Base-by-base conservation (phyloP, 140 eudicot genomes). In the Eryngium alpinum region DNA sequence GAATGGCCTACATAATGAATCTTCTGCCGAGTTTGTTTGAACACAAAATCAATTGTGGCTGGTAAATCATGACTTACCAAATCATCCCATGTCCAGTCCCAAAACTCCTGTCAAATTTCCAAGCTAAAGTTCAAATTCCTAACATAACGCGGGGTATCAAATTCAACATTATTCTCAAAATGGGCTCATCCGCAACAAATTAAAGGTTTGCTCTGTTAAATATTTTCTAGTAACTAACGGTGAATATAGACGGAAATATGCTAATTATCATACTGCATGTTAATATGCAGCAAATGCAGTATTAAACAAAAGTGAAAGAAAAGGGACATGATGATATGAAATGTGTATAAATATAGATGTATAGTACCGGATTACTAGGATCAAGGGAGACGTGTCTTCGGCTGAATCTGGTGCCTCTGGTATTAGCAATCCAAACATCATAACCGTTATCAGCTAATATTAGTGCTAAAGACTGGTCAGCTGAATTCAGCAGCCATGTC, bases 41-140 rank as follows among this genome's bases (percentile, higher is more conserved):
- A 89, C 71, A 92, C 88, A 51, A 84, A 87, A 34, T 84, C 87
- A 59, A 90, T 78, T 10, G 85, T 79, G 69, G 99, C 88, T 24
- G 97, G 97, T 66, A 92, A 80, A 77, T 95, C 99, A 84, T 88
- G 88, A 71, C 85, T 59, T 25, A 88, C 93, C 9, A 95, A 80
- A 29, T 95, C 97, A 84, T 95, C 99, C 97, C 99, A 95, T 73
- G 97, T 86, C 99, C 99, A 95, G 57, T 95, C 80, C 99, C 99
- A 95, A 72, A 69, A 95, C 72, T 86, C 97, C 99, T 95, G 78
- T 38, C 66, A 33, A n/a, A 74, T 5, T 75, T 25, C 34, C 66
- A 27, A 49, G 21, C n/a, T n/a, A n/a, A n/a, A n/a, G n/a, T n/a
- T n/a, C n/a, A n/a, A n/a, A n/a, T n/a, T n/a, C n/a, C n/a, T n/a